These are phyloP conservation scores for Ettlia oleoabundans DNA, from an alignment of 139 green algal genomes.

Conservation along the genomic window DNA sequence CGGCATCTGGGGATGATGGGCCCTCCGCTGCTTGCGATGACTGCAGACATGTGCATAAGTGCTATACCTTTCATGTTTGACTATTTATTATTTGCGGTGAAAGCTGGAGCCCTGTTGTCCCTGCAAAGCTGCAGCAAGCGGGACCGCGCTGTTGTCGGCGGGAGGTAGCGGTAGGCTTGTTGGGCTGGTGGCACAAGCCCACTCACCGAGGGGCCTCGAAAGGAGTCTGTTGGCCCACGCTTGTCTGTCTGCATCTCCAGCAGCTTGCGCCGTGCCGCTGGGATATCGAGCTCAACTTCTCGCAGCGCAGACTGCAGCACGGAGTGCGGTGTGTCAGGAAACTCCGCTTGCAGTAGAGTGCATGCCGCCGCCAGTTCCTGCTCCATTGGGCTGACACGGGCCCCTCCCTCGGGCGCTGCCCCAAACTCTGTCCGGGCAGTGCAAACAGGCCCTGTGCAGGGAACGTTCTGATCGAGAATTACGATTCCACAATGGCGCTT, in stretches of 20 bases:
- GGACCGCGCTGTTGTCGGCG: neutral
- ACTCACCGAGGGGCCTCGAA: neutral
- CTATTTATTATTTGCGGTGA: too few species aligned
- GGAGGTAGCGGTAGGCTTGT: neutral
- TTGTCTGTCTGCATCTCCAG: neutral
- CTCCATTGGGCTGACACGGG: neutral
- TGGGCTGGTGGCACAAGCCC: too few species aligned
- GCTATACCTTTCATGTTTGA: too few species aligned
- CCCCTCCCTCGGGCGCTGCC: too few species aligned
- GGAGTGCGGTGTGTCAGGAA: neutral
- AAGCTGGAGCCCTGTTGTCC: too few species aligned
- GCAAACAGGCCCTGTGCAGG: neutral
- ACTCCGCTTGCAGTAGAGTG: constrained; percentile 17
- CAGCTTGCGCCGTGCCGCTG: constrained; percentile 3
- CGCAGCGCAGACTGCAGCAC: neutral
- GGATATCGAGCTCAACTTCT: constrained; percentile 2
- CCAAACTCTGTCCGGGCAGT: neutral
- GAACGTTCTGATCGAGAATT: too few species aligned
- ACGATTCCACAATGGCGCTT: too few species aligned
- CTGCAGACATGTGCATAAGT: neutral
- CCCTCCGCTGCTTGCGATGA: neutral
- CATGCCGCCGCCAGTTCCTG: neutral
- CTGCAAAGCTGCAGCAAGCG: neutral
- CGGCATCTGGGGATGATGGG: neutral
- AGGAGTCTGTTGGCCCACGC: neutral